Percentiles rank a stretch among this genome's conserved stretches.
These are phyloP conservation scores for Fusarium pilosicola DNA, from an alignment of 2,329 filamentous ascomycete species.

Conservation along the genomic window DNA sequence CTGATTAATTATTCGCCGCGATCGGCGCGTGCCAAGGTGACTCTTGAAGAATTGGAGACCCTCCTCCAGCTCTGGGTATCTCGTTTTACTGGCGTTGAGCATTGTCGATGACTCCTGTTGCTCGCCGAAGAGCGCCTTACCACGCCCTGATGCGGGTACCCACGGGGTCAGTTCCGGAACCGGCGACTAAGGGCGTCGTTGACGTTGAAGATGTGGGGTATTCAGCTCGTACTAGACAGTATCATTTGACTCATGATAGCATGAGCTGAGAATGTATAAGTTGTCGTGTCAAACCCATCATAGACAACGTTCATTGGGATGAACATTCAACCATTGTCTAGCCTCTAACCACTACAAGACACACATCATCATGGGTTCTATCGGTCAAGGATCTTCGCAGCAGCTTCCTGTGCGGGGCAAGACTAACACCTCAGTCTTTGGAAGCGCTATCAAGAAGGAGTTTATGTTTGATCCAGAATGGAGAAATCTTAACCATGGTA, in stretches of 20 bases:
- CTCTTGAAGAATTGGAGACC: background rate
- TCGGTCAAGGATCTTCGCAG: slow-evolving; percentile 20
- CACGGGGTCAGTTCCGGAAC: slow-evolving; percentile 5
- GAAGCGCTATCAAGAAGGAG: slow-evolving; percentile 62
- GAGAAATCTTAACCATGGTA: slow-evolving; percentile 83
- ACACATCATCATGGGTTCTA: slow-evolving; percentile 35
- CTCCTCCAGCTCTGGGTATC: background rate
- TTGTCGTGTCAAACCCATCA: background rate
- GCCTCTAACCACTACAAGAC: background rate
- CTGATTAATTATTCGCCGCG: background rate
- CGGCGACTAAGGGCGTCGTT: slow-evolving; percentile 36
- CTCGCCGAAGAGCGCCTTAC: background rate
- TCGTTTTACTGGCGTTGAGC: background rate
- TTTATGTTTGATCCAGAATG: slow-evolving; percentile 77
- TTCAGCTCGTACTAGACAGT: background rate
- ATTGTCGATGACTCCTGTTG: slow-evolving; percentile 7
- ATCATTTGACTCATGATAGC: slow-evolving; percentile 29
- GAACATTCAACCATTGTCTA: background rate
- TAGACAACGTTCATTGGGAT: background rate
- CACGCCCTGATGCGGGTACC: slow-evolving; percentile 26
- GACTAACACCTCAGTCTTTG: slow-evolving; percentile 42
- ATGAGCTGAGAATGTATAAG: slow-evolving; percentile 12
- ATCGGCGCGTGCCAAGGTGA: background rate
- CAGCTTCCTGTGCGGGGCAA: slow-evolving; percentile 42
- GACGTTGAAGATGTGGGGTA: slow-evolving; percentile 39